A percentile compares a stretch with the other conserved stretches of the same genome.
These are phyloP conservation scores for Ophiosphaerella korrae DNA, from an alignment of 2,329 filamentous ascomycete species.

Conservation along the genomic window DNA sequence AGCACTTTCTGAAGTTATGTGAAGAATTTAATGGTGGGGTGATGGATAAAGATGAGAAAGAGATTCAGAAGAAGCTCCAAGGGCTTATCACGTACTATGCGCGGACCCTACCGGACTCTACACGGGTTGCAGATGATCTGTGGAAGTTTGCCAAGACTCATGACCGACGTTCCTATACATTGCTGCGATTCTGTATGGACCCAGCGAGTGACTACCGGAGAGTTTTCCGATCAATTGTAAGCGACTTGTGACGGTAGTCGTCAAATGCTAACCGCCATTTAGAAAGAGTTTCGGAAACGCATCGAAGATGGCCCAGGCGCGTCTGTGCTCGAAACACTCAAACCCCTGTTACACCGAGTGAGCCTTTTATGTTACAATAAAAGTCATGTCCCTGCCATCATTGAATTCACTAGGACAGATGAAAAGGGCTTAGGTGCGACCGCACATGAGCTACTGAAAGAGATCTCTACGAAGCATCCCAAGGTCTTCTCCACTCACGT, in stretches of 20 bases:
- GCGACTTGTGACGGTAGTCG: conserved; percentile 1
- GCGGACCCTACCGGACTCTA: conserved; percentile 75
- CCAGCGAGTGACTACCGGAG: conserved; percentile 91
- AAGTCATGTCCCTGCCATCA: conserved; percentile 88
- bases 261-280: conserved; percentile 12
- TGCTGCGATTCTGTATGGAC: conserved; percentile 83
- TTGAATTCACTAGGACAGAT: conserved; percentile 84
- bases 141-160: conserved; percentile 90
- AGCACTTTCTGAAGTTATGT: conserved; percentile 79
- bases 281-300: conserved; percentile 82
- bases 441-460: conserved; percentile 87
- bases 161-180: conserved; percentile 86
- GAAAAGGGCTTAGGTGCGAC: conserved; percentile 76
- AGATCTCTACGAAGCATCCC: conserved; percentile 88
- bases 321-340: conserved; percentile 77
- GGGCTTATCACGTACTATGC: conserved; percentile 75
- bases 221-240: conserved; percentile 76
- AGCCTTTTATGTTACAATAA: conserved; percentile 89
- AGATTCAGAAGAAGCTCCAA: conserved; percentile 71
- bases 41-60: conserved; percentile 70
- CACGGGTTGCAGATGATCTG: conserved; percentile 75
- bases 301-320: conserved; percentile 69
- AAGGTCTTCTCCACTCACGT: conserved; percentile 92
- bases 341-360: conserved; percentile 81
- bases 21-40: conserved; percentile 90